Conservation (phyloP, 306 rosid genomes). For the Sophora flavescens region DNA sequence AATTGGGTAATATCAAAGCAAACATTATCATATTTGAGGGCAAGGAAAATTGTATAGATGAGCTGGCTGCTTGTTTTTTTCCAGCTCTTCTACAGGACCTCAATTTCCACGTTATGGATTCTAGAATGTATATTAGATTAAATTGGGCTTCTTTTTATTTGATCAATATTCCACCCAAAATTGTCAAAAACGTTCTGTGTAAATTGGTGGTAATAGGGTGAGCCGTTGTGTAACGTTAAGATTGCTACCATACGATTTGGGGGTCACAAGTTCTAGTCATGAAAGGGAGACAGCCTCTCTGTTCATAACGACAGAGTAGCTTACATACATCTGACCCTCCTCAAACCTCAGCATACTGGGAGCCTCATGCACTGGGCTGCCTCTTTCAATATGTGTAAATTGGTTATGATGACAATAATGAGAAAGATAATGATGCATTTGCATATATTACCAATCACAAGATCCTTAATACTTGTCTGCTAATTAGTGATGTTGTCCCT, state of each 20-base stretch:
- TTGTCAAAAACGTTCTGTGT: conserved; percentile 4
- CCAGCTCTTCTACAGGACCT: conserved; percentile 3
- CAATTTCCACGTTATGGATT: conserved; percentile 8
- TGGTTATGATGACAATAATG: background rate
- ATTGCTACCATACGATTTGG: background rate
- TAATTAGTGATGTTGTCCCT: background rate
- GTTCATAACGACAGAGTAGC: background rate
- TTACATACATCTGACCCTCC: background rate
- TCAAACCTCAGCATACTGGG: background rate
- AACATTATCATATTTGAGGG: conserved; percentile 30
- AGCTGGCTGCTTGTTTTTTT: background rate
- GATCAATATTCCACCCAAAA: conserved; percentile 6
- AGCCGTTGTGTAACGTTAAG: background rate
- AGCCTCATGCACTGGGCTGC: background rate
- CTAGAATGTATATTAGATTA: conserved; percentile 11
- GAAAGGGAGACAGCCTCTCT: background rate
- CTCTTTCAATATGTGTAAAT: background rate
- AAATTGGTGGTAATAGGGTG: background rate
- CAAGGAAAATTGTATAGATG: background rate
- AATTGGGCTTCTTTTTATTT: background rate
- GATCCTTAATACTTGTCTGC: background rate
- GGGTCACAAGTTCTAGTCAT: background rate
- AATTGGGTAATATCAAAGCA: background rate
- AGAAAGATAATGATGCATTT: background rate
- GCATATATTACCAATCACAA: background rate